Evolutionary conservation across 78 protist genomes (phyloP), one percentile per base, ranked within the genome.

Genomic region (Dictyostelium firmibasis): DNA sequence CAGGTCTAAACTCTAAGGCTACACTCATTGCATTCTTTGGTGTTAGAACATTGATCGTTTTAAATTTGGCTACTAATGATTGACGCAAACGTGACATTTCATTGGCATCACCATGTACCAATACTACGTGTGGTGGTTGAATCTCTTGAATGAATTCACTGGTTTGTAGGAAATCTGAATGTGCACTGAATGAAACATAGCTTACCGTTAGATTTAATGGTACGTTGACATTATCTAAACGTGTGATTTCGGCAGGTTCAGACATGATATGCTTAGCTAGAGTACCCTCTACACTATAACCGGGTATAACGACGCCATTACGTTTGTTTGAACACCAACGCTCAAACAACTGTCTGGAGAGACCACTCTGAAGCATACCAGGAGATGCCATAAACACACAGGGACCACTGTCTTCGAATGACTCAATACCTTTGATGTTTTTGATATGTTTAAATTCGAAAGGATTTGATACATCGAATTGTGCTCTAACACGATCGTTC

Each of bases 321-420:
- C 82, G 53, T 50, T 38, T 23, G 72, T 97, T 94, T 0, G 95
- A 10, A 29, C 98, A 95, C 99, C 99, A 98, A 67, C 72, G 36
- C 60, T 99, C 99, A 43, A 99, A 98, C 31, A 99, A 79, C 57
- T 98, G 97, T 18, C 99, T 70, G 1, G 98, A 95, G 25, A 97
- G 41, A 36, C 99, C 99, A 47, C 64, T 64, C 86, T 99, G 98
- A 16, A 98, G 53, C 91, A 76, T 98, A 35, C 99, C 99, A 14
- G 99, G 99, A 10, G 87, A 29, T 2, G 99, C 99, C 94, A 99
- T 87, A 41, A 99, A 98, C 20, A 99, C 99, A 60, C 96, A 97
- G 1, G 99, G 98, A 3, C 97, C 97, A 11, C 76, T 43, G 41
- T 98, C 99, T 27, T 92, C 97, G 31, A 98, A 96, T 7, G 31